Conservation (phyloP, 2,329 filamentous ascomycete species). For the Diaporthe amygdali region DNA sequence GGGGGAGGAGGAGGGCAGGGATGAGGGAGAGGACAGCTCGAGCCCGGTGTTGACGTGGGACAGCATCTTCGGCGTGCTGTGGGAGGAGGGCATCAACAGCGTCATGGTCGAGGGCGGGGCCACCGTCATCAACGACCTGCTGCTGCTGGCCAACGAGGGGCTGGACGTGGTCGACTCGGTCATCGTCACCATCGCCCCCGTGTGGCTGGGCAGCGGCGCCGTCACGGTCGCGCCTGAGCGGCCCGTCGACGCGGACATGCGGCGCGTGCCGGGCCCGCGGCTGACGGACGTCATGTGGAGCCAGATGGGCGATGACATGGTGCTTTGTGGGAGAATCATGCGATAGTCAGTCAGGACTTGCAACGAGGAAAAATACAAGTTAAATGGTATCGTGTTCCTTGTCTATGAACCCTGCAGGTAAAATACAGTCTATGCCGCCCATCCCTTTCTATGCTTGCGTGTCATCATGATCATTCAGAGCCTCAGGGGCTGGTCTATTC, state of each 20-base stretch:
- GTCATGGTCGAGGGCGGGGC: slow-evolving; percentile 94
- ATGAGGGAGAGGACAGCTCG: slow-evolving; percentile 30
- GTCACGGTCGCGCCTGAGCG: slow-evolving; percentile 77
- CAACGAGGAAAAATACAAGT: neutral
- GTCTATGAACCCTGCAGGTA: neutral
- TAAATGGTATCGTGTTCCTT: neutral
- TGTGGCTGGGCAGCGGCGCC: slow-evolving; percentile 84
- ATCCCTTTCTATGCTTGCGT: neutral
- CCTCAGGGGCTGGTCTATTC: neutral
- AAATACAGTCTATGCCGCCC: neutral
- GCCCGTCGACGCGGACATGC: slow-evolving; percentile 46
- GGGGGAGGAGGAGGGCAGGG: slow-evolving; percentile 37
- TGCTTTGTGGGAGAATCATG: slow-evolving; percentile 70
- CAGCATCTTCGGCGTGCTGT: slow-evolving; percentile 65
- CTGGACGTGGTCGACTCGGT: slow-evolving; percentile 69
- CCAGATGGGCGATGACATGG: slow-evolving; percentile 81
- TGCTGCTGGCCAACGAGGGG: slow-evolving; percentile 63
- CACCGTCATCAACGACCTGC: slow-evolving; percentile 78
- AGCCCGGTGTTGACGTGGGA: slow-evolving; percentile 64
- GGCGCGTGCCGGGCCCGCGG: slow-evolving; percentile 54
- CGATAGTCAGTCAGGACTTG: neutral
- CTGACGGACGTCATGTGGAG: slow-evolving; percentile 74
- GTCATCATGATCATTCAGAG: neutral
- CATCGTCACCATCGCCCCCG: slow-evolving; percentile 88
- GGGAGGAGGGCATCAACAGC: slow-evolving; percentile 67